Conservation (phyloP, 352 stramenopile genomes). For the Phytophthora fragariae region DNA sequence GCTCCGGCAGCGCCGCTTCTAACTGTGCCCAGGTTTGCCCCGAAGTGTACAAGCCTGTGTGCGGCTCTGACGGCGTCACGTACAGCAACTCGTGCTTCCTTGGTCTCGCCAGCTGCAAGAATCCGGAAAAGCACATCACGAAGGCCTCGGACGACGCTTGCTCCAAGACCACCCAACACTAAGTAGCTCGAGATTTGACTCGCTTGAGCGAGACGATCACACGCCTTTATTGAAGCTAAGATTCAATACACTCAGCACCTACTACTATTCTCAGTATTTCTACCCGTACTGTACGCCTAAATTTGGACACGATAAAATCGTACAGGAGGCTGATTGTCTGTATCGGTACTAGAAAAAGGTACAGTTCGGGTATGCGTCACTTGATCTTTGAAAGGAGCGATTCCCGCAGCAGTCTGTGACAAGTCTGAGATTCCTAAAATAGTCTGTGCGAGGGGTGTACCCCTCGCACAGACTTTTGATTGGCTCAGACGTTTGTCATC, state of each 20-base stretch:
- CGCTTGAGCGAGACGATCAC: background rate
- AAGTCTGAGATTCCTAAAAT: too few relatives aligned
- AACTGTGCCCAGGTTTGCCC: slow-evolving; percentile 40
- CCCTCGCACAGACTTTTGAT: too few relatives aligned
- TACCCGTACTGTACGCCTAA: too few relatives aligned
- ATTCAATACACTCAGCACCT: background rate
- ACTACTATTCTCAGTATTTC: too few relatives aligned
- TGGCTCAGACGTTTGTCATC: too few relatives aligned
- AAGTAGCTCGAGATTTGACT: background rate
- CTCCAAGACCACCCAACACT: slow-evolving; percentile 11
- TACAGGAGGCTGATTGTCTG: too few relatives aligned
- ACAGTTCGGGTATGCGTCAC: too few relatives aligned
- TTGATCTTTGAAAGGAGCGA: too few relatives aligned
- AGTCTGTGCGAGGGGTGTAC: too few relatives aligned
- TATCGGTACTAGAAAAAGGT: too few relatives aligned
- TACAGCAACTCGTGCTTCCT: slow-evolving; percentile 50
- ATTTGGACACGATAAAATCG: too few relatives aligned
- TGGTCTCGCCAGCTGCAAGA: slow-evolving; percentile 42
- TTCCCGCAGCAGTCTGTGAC: too few relatives aligned
- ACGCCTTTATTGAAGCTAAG: background rate
- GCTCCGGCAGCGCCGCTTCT: slow-evolving; percentile 2
- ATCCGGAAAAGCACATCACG: slow-evolving; percentile 37
- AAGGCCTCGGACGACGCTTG: slow-evolving; percentile 28
- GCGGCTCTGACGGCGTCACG: slow-evolving; percentile 40
- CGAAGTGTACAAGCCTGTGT: slow-evolving; percentile 41